Conservation (phyloP, 306 rosid species). For the Abrus pulchellus region DNA sequence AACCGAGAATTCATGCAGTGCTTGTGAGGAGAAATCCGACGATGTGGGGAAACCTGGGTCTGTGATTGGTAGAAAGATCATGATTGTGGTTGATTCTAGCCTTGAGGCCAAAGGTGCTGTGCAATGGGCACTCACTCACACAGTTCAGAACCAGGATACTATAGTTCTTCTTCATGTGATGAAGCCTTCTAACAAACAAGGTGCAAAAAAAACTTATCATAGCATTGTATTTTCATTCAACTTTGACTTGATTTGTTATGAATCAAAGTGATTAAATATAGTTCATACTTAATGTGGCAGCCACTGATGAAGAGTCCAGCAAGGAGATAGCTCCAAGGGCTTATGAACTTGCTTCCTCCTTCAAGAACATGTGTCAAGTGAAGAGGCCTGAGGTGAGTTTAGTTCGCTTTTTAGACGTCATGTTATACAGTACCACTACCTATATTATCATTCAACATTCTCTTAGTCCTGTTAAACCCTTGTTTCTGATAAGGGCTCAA, state of each 20-base stretch:
- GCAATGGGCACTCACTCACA: conserved; percentile 93
- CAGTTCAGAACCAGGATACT: conserved; percentile 80
- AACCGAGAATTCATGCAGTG: conserved; percentile 37
- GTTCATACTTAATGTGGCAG: conserved; percentile 42
- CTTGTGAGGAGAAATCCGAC: conserved; percentile 47
- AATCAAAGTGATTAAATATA: conserved; percentile 20
- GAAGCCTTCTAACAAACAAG: conserved; percentile 70
- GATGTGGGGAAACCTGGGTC: conserved; percentile 56
- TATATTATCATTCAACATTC: neutral
- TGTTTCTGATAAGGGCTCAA: conserved; percentile 8
- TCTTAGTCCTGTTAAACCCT: neutral
- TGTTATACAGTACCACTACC: neutral
- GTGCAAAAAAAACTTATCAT: conserved; percentile 46
- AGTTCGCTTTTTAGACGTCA: neutral
- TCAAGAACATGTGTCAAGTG: conserved; percentile 68
- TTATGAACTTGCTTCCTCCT: conserved; percentile 69
- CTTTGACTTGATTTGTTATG: neutral
- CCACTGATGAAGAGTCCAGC: conserved; percentile 57
- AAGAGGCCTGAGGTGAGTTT: conserved; percentile 87
- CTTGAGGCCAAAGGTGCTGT: conserved; percentile 84
- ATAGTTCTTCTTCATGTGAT: conserved; percentile 79
- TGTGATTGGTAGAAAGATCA: conserved; percentile 70
- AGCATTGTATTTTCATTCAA: conserved; percentile 13
- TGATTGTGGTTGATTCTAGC: conserved; percentile 96
- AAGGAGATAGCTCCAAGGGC: conserved; percentile 70